Conservation (phyloP, 352 stramenopile species). For the Phytophthora kernoviae region DNA sequence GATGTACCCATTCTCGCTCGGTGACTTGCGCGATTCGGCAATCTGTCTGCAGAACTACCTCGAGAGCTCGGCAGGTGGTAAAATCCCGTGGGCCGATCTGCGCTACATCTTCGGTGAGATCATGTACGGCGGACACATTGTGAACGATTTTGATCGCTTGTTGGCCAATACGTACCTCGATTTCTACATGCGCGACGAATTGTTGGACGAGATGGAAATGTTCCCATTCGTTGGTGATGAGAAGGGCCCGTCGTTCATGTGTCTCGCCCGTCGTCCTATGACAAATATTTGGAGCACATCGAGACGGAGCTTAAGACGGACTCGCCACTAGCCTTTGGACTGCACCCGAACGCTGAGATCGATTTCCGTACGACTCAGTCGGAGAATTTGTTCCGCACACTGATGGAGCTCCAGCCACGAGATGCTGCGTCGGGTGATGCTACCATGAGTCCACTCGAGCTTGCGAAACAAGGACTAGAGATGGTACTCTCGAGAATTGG, state of each 20-base stretch:
- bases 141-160: conserved; percentile 96
- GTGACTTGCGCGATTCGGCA: conserved; percentile 94
- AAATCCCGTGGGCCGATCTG: conserved; percentile 97
- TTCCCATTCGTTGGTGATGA: conserved; percentile 98
- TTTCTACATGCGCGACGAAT: conserved; percentile 97
- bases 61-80: conserved; percentile 93
- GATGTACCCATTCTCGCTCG: conserved; percentile 98
- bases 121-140: conserved; percentile 97
- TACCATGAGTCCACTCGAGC: conserved; percentile 91
- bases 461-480: conserved; percentile 90
- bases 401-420: conserved; percentile 96
- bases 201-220: conserved; percentile 98
- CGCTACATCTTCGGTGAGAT: conserved; percentile 97
- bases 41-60: conserved; percentile 97
- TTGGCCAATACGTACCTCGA: conserved; percentile 97
- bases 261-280: conserved; percentile 95
- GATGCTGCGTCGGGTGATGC: conserved; percentile 88
- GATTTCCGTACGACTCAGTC: conserved; percentile 98
- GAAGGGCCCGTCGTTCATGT: conserved; percentile 95
- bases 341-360: conserved; percentile 98
- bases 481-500: conserved; percentile 95
- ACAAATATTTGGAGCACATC: conserved; percentile 98
- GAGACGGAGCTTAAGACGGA: conserved; percentile 96
- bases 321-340: conserved; percentile 96
- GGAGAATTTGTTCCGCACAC: conserved; percentile 94